These are phyloP conservation scores for maize (Zea mays) DNA, from an alignment of 176 grass and related monocot species.

Conservation along the genomic window DNA sequence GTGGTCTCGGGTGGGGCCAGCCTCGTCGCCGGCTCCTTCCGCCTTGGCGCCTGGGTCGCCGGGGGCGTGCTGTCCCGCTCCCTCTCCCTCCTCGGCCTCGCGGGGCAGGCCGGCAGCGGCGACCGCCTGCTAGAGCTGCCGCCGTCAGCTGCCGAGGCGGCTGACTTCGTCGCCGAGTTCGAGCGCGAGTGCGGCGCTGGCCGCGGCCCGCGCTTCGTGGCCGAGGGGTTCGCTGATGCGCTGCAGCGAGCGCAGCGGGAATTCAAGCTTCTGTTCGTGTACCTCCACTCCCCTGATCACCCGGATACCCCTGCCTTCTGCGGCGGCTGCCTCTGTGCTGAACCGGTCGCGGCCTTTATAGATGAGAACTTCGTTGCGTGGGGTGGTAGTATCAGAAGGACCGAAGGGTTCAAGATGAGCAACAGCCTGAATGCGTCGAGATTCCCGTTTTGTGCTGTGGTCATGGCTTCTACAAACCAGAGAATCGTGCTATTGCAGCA, in stretches of 20 bases:
- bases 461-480: constrained; percentile 77
- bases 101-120: constrained; percentile 39
- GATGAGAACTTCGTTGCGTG: constrained; percentile 91
- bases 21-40: constrained; percentile 73
- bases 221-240: constrained; percentile 75
- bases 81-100: constrained; percentile 74
- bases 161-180: constrained; percentile 72
- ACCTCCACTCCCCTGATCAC: constrained; percentile 95
- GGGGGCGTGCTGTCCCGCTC: constrained; percentile 83
- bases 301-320: constrained; percentile 84
- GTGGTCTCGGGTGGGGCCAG: constrained; percentile 75
- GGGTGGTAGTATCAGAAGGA: constrained; percentile 93
- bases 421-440: constrained; percentile 87
- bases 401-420: constrained; percentile 99
- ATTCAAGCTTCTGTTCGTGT: constrained; percentile 92
- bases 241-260: constrained; percentile 77
- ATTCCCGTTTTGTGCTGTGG: constrained; percentile 88
- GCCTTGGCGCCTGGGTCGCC: constrained; percentile 86
- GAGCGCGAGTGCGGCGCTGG: constrained; percentile 64
- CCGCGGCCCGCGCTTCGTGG: constrained; percentile 53
- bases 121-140: constrained; percentile 48
- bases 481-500: constrained; percentile 88
- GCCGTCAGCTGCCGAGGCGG: constrained; percentile 72
- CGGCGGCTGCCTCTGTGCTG: constrained; percentile 57
- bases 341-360: constrained; percentile 68